Base-by-base conservation (phyloP, 140 eudicot species). In the Stevia rebaudiana region DNA sequence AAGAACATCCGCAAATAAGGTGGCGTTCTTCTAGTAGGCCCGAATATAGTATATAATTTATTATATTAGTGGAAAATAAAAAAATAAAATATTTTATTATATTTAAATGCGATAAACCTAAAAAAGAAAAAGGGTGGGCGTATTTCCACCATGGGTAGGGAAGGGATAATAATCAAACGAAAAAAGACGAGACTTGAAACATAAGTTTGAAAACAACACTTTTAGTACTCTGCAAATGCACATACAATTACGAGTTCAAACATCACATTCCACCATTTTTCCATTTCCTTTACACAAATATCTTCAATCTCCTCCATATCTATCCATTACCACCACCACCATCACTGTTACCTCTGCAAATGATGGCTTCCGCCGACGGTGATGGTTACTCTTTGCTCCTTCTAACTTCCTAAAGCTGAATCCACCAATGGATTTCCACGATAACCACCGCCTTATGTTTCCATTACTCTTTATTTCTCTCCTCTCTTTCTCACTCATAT, bases 401-500 rank as follows among this genome's bases (percentile, higher is more conserved):
- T 58, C 55, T 43, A 56, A 19, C 33, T 59, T 22, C 19, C 10
- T 22, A 12, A 25, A 18, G 15, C 54, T 1, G 19, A 69, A 39
- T 41, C 67, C 63, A 52, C 25, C 68, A 63, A 65, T 12, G 48
- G 24, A 0, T 5, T 8, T 49, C 8, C 50, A 66, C 51, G 28
- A 18, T 56, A 18, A 28, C 22, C 53, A 11, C 63, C 69, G 30
- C 12, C 53, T 77, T 12, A 41, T 65, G 40, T 24, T 76, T 57
- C 75, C 51, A 21, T 52, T 69, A 46, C 67, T 67, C 72, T 53
- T 17, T 0, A 40, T 76, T 57, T 76, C 76, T 33, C 42, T 76
- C 35, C 11, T 76, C 36, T 62, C 62, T 19, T 53, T 76, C 36
- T 61, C 66, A 21, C 58, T 82, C 49, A 43, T 83, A 67, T 44